Conservation (phyloP, 192 early-diverging fungal genomes). For the Mortierella claussenii region DNA sequence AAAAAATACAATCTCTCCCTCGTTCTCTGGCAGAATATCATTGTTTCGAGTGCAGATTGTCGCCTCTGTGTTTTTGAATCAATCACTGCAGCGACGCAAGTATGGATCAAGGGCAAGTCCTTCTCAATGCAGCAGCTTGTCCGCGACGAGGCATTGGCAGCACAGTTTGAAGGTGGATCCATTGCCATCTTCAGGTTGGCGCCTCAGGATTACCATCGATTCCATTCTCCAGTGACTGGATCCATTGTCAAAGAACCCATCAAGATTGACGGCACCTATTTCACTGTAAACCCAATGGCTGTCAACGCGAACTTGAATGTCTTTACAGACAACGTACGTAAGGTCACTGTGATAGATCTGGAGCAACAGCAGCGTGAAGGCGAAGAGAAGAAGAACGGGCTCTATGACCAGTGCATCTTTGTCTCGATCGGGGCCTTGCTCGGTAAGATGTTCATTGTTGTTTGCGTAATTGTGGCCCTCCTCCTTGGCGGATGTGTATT, state of each 20-base stretch:
- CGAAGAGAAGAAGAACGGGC: conserved; percentile 11
- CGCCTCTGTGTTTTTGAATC: conserved; percentile 67
- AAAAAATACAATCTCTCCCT: not conserved
- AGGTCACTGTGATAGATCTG: conserved; percentile 62
- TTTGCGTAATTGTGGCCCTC: not conserved
- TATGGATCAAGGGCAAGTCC: conserved; percentile 82
- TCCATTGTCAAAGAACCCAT: conserved; percentile 49
- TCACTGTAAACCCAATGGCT: conserved; percentile 80
- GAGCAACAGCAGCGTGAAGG: conserved; percentile 7
- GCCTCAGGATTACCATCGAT: conserved; percentile 87
- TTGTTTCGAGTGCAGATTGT: conserved; percentile 69
- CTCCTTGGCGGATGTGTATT: not conserved
- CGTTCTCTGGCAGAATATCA: conserved; percentile 38
- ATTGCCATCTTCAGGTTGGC: conserved; percentile 79
- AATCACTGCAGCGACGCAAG: conserved; percentile 58
- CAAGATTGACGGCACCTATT: conserved; percentile 71
- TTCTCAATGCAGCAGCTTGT: conserved; percentile 70
- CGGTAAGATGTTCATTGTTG: conserved; percentile 13
- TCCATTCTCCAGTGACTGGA: conserved; percentile 73
- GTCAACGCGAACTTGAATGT: conserved; percentile 72
- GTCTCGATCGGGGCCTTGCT: conserved; percentile 76
- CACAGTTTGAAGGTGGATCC: conserved; percentile 64
- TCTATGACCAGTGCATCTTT: conserved; percentile 67
- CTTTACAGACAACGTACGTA: conserved; percentile 76
- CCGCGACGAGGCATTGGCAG: conserved; percentile 57